These are phyloP conservation scores for Fusarium euwallaceae DNA, from an alignment of 2,329 filamentous ascomycete genomes.

Conservation along the genomic window DNA sequence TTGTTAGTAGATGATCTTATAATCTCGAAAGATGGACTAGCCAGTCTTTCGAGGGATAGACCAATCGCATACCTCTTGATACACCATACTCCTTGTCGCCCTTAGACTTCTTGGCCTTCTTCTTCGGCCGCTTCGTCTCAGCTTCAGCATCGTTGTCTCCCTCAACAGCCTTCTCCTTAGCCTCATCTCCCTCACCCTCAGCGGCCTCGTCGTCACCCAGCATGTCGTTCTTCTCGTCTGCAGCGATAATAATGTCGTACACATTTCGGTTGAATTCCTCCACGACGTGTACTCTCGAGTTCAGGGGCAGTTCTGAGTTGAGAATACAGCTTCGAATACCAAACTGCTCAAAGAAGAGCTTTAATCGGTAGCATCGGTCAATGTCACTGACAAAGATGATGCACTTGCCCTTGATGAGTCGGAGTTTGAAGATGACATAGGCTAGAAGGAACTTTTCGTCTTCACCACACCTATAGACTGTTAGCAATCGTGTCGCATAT, in stretches of 20 bases:
- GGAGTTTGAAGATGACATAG: slow-evolving; percentile 95
- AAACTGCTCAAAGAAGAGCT: slow-evolving; percentile 97
- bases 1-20: slow-evolving; percentile 28
- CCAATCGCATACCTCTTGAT: slow-evolving; percentile 74
- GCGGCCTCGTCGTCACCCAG: slow-evolving; percentile 71
- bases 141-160: slow-evolving; percentile 47
- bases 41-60: not conserved
- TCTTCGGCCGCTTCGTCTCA: slow-evolving; percentile 49
- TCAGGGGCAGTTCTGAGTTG: slow-evolving; percentile 94
- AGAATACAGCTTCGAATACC: slow-evolving; percentile 93
- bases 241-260: slow-evolving; percentile 98
- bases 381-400: slow-evolving; percentile 82
- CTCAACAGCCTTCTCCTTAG: slow-evolving; percentile 36
- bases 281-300: slow-evolving; percentile 92
- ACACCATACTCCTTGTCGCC: slow-evolving; percentile 91
- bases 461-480: slow-evolving; percentile 77
- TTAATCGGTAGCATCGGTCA: slow-evolving; percentile 89
- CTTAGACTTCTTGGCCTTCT: slow-evolving; percentile 65
- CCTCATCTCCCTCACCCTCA: slow-evolving; percentile 60
- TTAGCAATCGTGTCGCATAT: slow-evolving; percentile 22
- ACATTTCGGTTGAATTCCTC: slow-evolving; percentile 97
- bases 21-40: not conserved
- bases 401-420: slow-evolving; percentile 92
- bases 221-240: slow-evolving; percentile 90
- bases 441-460: slow-evolving; percentile 96